Evolutionary conservation across 352 stramenopile species (phyloP).

Genomic region (Globisporangium heterothallicum): DNA sequence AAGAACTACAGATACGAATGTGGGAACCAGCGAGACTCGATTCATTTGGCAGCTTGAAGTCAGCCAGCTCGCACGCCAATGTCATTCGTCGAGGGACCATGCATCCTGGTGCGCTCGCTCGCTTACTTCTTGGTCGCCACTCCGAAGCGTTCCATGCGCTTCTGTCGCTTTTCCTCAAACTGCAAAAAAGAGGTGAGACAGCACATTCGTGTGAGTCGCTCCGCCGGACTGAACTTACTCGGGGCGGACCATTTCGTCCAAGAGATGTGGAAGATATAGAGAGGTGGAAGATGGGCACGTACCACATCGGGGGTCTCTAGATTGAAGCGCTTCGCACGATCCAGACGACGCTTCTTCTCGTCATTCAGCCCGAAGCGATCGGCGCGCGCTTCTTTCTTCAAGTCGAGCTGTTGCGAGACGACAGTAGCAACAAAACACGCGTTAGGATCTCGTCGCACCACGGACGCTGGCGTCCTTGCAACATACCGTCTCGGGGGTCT

Average conservation of each 20-base stretch:
- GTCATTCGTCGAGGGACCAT: constrained; percentile 1
- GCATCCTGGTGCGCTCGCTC: constrained; percentile 9
- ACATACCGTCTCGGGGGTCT: constrained; percentile 68
- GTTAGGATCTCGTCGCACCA: too few relatives aligned
- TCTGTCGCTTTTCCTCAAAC: constrained; percentile 73
- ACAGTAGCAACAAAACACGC: constrained; percentile 1
- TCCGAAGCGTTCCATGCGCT: constrained; percentile 65
- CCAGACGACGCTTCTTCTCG: constrained; percentile 72
- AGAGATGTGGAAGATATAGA: too few relatives aligned
- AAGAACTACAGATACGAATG: too few relatives aligned
- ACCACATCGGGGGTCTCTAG: constrained; percentile 79
- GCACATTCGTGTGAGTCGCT: too few relatives aligned
- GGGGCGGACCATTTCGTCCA: constrained; percentile 1
- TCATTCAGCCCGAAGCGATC: constrained; percentile 82
- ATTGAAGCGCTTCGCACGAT: constrained; percentile 81
- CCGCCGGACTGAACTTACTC: too few relatives aligned
- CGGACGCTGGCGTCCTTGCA: too few relatives aligned
- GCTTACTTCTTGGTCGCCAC: constrained; percentile 13
- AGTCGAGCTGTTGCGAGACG: constrained; percentile 61
- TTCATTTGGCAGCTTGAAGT: too few relatives aligned
- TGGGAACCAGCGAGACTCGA: too few relatives aligned
- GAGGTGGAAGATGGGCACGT: constrained; percentile 10
- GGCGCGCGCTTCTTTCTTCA: constrained; percentile 73
- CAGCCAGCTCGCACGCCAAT: background rate
- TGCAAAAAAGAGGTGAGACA: constrained; percentile 15